Evolutionary conservation across 129 eudicot species (phyloP), one percentile per base, ranked within the genome.

Genomic region (Artemisia argyi): DNA sequence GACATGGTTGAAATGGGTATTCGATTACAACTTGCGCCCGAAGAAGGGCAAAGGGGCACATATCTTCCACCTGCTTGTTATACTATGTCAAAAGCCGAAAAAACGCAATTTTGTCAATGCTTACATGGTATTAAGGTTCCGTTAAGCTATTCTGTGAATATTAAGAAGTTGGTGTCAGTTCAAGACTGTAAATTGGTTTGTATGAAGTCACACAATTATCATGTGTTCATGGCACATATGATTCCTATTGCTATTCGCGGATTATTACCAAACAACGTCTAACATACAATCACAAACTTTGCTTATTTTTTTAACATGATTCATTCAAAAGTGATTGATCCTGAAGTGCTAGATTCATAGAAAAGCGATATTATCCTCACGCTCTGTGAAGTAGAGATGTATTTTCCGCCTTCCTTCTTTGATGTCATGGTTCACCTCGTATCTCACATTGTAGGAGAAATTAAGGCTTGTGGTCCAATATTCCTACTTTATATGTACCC

Each of bases 61-160:
- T 67, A 67, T 50, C 44, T 67, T 5, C 59, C 46, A 67, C 24
- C 60, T 5, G 72, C 59, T 0, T 49, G 72, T 24, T 67, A 67
- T 20, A 49, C 59, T 8, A 12, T 67, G 59, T 67, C 44, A 3
- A 67, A 24, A 12, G 24, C 1, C 9, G 35, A 65, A 65, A n/a
- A 65, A 65, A 65, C n/a, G 11, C 44, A 65, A 5, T 18, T 65
- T 67, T 48, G 60, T 24, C 2, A 66, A 22, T 66, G 57, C 9
- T 20, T 66, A 24, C 46, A 66, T 13, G 20, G 5, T 47, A 49
- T 49, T 50, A 67, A 67, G 50, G 72, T 67, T 22, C 72, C 72
- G 14, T 67, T 54, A 8, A 44, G 54, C 1, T 16, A 16, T 35
- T 35, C 54, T 1, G 54, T 16, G 54, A 50, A 50, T 16, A 50